phyloP scores from a whole-genome alignment of 208 protist genomes.

The Kentomonas sorsogonicus region DNA sequence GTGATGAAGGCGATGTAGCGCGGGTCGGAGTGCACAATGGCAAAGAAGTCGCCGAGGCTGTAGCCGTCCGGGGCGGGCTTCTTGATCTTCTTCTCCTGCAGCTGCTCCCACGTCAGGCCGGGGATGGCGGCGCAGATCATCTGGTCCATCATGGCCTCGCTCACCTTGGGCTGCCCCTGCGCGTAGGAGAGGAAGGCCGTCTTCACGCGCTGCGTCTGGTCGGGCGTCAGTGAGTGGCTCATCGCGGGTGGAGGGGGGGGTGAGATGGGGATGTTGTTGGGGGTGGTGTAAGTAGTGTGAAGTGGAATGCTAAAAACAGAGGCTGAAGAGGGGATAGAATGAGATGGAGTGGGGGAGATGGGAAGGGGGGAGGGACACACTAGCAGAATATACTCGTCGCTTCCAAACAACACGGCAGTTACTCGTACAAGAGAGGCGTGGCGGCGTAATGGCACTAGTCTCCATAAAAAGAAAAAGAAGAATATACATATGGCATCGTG shows the following conservation, averaged over 20 bases:
- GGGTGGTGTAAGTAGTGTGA: too few species aligned
- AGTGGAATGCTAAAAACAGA: too few species aligned
- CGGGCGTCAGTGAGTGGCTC: constrained; percentile 62
- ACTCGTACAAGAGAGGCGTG: too few species aligned
- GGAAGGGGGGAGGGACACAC: too few species aligned
- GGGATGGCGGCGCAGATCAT: constrained; percentile 85
- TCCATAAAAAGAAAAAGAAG: constrained; percentile 11
- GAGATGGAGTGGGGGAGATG: too few species aligned
- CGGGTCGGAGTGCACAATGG: constrained; percentile 61
- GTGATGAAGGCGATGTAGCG: constrained; percentile 70
- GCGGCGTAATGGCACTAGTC: too few species aligned
- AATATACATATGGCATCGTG: constrained; percentile 10
- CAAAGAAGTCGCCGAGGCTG: constrained; percentile 72
- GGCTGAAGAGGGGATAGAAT: too few species aligned
- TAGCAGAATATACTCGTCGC: too few species aligned
- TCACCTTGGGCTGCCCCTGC: constrained; percentile 70
- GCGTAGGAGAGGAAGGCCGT: constrained; percentile 84
- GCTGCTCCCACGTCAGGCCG: constrained; percentile 71
- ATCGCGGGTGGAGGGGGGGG: too few species aligned
- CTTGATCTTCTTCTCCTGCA: constrained; percentile 70
- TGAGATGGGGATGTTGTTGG: too few species aligned
- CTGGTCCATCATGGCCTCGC: constrained; percentile 85
- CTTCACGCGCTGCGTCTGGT: constrained; percentile 82
- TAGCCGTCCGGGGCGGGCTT: constrained; percentile 58
- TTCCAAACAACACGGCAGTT: too few species aligned